Percentiles rank a stretch among this genome's conserved stretches.
phyloP scores from a whole-genome alignment of 768 basidiomycete genomes.

The Ephemerocybe angulata region DNA sequence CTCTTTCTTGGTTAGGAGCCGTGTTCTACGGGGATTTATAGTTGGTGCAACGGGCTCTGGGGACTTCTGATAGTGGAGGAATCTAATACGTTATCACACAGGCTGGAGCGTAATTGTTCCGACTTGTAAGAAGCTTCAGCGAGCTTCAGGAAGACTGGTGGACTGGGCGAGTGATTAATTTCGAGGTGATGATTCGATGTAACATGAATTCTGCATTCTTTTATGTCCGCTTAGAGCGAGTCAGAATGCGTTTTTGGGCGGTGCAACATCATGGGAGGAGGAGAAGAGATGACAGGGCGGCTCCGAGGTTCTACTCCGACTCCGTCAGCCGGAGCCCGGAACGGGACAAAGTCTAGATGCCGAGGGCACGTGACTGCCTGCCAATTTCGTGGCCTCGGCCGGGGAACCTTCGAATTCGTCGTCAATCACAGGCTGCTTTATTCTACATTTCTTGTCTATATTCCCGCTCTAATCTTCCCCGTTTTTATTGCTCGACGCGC shows the following conservation, averaged over 20 bases:
- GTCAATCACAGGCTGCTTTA: conserved; percentile 1
- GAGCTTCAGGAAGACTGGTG: not conserved
- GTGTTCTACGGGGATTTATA: not conserved
- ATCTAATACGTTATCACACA: not conserved
- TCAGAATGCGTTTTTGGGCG: too few relatives aligned
- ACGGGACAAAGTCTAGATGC: not conserved
- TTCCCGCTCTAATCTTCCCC: not conserved
- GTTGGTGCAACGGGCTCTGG: not conserved
- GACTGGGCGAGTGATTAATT: too few relatives aligned
- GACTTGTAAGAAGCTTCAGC: not conserved
- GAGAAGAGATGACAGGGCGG: not conserved
- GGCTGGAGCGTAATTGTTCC: not conserved
- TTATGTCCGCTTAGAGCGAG: not conserved
- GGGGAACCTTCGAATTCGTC: conserved; percentile 4
- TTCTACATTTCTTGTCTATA: not conserved
- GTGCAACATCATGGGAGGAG: too few relatives aligned
- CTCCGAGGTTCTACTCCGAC: too few relatives aligned
- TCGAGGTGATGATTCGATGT: not conserved
- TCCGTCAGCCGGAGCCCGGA: not conserved
- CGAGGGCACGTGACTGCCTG: not conserved
- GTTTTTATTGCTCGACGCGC: not conserved
- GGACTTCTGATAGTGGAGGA: not conserved
- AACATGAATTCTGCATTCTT: not conserved
- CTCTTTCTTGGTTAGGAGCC: too few relatives aligned
- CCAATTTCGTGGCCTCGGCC: conserved; percentile 3